Base-by-base conservation (phyloP, 2,329 filamentous ascomycete species). In the Nigrospora oryzae region DNA sequence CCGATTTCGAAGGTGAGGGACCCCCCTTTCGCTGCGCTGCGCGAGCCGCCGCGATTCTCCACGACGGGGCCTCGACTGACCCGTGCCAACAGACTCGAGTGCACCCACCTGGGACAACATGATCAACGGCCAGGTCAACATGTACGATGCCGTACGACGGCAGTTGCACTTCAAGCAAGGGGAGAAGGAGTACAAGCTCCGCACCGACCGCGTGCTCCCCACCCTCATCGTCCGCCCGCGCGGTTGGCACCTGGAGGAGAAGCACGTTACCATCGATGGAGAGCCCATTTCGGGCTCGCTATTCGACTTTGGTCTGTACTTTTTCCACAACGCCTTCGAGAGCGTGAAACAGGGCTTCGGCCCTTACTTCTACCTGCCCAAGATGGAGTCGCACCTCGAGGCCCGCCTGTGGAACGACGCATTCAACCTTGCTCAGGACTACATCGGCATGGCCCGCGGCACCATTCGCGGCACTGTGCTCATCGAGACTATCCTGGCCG, bases 71-170 rank as follows among this genome's bases (percentile, higher is more conserved):
- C 23, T 28, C 19, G 16, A 40, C 48, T 57, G 28, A 56, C 46
- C 51, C 46, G 31, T 51, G 15, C 11, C 12, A 38, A 31, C 57
- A 95, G 90, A 97, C 67, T 95, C 93, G 7, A 93, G 79, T 61
- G 90, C 93, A 19, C 93, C 93, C 19, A 96, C 93, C 37, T 98
- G 93, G 93, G 89, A 95, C 55, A 97, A 97, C 74, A 97, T 97
- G 90, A 84, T 97, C 73, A 95, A 93, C 56, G 93, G 93, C 51
- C 93, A 98, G 70, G 83, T 96, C 55, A 98, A 97, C 74, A 79
- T 98, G 46, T 94, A 96, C 73, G 93, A 97, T 60, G 93, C 90
- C 55, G 89, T 95, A 63, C 87, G 93, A 60, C 84, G 81, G 56
- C 86, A 96, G 69, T 82, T 97, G 57, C 91, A 97, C 73, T 97